Percentiles rank a stretch among this genome's conserved stretches.
These are phyloP conservation scores for Aspergillus phoenicis DNA, from an alignment of 2,329 filamentous ascomycete genomes.

Conservation along the genomic window DNA sequence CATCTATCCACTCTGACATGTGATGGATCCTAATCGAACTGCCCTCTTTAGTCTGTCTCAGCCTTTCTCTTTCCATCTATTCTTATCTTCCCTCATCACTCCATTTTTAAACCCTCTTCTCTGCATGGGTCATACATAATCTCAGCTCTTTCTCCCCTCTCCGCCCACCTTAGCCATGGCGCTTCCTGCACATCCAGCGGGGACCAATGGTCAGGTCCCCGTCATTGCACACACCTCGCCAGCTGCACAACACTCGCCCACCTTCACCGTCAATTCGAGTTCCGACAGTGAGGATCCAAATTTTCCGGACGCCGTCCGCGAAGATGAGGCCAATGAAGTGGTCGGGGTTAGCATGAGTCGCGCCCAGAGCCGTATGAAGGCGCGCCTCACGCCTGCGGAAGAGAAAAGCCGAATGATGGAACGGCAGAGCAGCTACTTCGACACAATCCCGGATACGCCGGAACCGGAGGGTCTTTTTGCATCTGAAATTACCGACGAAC, in stretches of 20 bases:
- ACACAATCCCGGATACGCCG: conserved; percentile 37
- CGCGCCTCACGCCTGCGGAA: conserved; percentile 59
- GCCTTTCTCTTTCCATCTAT: not conserved
- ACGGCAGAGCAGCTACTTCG: conserved; percentile 53
- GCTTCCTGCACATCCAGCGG: not conserved
- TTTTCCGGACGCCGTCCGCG: conserved; percentile 28
- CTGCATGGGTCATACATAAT: not conserved
- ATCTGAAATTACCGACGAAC: conserved; percentile 36
- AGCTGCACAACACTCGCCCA: not conserved
- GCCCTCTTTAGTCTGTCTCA: not conserved
- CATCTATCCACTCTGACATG: conserved; percentile 3
- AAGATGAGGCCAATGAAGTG: conserved; percentile 44
- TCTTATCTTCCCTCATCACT: conserved; percentile 1
- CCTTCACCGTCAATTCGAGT: conserved; percentile 26
- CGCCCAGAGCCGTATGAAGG: conserved; percentile 59
- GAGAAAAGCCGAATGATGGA: conserved; percentile 63
- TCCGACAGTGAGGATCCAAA: conserved; percentile 36
- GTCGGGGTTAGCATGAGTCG: conserved; percentile 63
- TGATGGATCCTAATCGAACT: conserved; percentile 1
- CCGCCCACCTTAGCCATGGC: not conserved
- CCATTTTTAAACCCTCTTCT: not conserved
- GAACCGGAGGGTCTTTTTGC: conserved; percentile 34
- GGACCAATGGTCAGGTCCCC: not conserved
- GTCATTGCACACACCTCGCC: conserved; percentile 1
- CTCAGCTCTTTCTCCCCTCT: not conserved